Conservation (phyloP, 75 land plant species). For the Chamaecyparis obtusa region DNA sequence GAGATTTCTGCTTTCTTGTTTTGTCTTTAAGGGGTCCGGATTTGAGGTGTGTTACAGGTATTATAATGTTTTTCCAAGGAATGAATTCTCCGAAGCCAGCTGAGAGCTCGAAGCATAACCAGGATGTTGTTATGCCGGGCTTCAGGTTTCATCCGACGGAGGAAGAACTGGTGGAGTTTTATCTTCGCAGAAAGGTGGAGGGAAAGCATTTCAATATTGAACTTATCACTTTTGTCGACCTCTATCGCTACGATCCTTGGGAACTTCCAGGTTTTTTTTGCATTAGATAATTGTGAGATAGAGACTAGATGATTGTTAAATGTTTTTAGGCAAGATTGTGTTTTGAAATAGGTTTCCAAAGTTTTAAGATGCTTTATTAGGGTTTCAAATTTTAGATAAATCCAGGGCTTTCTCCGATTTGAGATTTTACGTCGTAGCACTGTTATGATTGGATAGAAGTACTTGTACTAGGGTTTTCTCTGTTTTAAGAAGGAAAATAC, state of each 20-base stretch:
- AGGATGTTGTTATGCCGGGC: conserved; percentile 71
- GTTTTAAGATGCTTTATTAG: not conserved
- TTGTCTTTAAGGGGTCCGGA: not conserved
- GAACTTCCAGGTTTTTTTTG: conserved; percentile 83
- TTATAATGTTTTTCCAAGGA: not conserved
- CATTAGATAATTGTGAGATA: too few relatives aligned
- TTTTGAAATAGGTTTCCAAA: not conserved
- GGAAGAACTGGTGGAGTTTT: conserved; percentile 70
- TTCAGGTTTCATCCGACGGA: conserved; percentile 88
- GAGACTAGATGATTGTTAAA: too few relatives aligned
- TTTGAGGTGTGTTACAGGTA: not conserved
- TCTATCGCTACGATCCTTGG: conserved; percentile 77
- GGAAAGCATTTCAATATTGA: conserved; percentile 60
- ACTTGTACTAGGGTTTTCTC: too few relatives aligned
- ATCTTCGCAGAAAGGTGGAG: conserved; percentile 64
- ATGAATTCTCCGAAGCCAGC: too few relatives aligned
- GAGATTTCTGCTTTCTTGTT: not conserved
- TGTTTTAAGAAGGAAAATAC: too few relatives aligned
- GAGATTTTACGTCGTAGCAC: not conserved
- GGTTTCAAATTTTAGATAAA: not conserved
- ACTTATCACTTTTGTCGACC: conserved; percentile 60
- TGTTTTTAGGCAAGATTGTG: not conserved
- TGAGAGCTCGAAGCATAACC: conserved; percentile 17
- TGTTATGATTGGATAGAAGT: not conserved
- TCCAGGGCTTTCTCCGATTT: not conserved